Evolutionary conservation across 2,329 filamentous ascomycete species (phyloP).

Genomic region (Colletotrichum godetiae): DNA sequence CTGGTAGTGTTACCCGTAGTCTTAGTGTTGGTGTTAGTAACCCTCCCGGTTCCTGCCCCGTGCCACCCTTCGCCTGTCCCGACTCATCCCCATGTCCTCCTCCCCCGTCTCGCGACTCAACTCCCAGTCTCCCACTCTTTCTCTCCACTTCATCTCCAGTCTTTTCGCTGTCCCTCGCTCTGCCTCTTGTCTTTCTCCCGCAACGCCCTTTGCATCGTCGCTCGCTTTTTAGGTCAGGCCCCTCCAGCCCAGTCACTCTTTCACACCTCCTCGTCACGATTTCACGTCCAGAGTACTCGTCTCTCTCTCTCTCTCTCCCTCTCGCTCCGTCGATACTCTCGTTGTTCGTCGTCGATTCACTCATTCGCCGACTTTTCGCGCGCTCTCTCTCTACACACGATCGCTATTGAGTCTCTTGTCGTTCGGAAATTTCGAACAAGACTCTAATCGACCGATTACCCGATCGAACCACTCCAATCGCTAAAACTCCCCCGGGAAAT

Average conservation of each 20-base stretch:
- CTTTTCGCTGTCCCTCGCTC: slow-evolving; percentile 32
- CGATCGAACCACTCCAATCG: slow-evolving; percentile 15
- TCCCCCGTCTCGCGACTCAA: slow-evolving; percentile 19
- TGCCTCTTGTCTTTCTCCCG: slow-evolving; percentile 22
- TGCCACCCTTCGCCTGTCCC: slow-evolving; percentile 11
- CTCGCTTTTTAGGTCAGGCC: slow-evolving; percentile 30
- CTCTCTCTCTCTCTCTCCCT: slow-evolving; percentile 18
- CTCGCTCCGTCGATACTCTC: slow-evolving; percentile 16
- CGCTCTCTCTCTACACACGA: not conserved
- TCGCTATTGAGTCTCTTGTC: not conserved
- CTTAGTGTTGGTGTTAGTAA: not conserved
- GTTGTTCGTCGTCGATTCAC: slow-evolving; percentile 18
- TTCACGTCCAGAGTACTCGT: slow-evolving; percentile 19
- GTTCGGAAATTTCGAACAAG: not conserved
- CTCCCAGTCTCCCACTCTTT: slow-evolving; percentile 18
- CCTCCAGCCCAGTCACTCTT: slow-evolving; percentile 32
- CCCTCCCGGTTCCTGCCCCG: not conserved
- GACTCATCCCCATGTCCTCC: not conserved
- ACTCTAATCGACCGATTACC: not conserved
- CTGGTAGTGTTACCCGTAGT: too few species aligned
- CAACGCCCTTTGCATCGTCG: slow-evolving; percentile 22
- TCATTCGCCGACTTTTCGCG: slow-evolving; percentile 23
- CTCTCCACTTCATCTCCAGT: slow-evolving; percentile 34
- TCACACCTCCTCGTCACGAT: slow-evolving; percentile 16
- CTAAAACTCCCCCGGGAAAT: not conserved